Evolutionary conservation across 192 early-diverging fungal genomes (phyloP), one percentile per base, ranked within the genome.

Genomic region (Coemansia javaensis): DNA sequence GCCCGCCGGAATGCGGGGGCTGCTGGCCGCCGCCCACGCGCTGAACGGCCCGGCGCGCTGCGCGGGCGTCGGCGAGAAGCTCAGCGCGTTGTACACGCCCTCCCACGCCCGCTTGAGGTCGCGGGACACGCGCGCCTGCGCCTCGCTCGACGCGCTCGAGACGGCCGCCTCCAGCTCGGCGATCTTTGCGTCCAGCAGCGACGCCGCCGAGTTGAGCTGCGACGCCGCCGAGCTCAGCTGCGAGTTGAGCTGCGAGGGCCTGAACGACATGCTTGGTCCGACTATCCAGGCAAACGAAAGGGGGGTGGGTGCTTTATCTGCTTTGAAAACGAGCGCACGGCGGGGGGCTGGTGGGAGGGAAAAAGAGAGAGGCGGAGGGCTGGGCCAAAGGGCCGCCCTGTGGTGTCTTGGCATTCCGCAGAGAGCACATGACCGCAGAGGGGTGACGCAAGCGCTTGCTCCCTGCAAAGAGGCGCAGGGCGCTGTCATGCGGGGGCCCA

Each of bases 61-160:
- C 7, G 46, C 35, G 4, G 58, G 49, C 9, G 15, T 62, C 6
- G 66, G 59, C 34, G 66, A 61, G 40, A 56, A 53, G 35, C 57
- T 50, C 35, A 69, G 54, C 4, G 66, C 66, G 50, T 62, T 69
- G 53, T 61, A 61, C 21, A 69, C 66, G 50, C 59, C 47, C 31
- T 69, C 66, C 66, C 66, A 69, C 4, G 66, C 66, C 21, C 49
- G 52, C 66, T 61, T 56, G 28, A 69, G 59, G 49, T 69, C 59
- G 40, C 66, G 66, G 4, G 59, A 62, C 14, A 69, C 53, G 7
- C 59, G 58, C 0, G 59, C 66, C 50, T 69, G 66, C 7, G 66
- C 66, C 17, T 61, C 59, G 45, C 44, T 69, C n/a, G 66, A 57
- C 5, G 66, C 66, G 6, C 35, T 51, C 1, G 38, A 42, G 32